These are phyloP conservation scores for Apophysomyces sp. DNA, from an alignment of 371 early-diverging fungal species.

Conservation along the genomic window DNA sequence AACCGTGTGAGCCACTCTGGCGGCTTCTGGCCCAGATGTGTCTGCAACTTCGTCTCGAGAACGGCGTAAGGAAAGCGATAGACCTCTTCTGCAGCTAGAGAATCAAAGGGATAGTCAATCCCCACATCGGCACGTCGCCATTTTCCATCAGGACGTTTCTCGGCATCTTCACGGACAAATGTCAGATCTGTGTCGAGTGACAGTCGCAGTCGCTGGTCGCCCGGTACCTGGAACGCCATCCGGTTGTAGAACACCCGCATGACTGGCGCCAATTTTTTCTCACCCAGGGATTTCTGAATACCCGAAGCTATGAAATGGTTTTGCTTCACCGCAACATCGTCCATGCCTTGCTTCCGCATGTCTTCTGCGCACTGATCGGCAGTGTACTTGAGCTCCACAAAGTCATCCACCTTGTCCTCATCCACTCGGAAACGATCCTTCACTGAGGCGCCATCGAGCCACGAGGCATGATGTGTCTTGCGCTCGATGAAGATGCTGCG, in stretches of 20 bases:
- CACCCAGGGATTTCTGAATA: conserved; percentile 76
- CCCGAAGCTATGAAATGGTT: conserved; percentile 77
- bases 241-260: conserved; percentile 97
- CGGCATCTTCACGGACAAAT: conserved; percentile 95
- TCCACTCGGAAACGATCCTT: conserved; percentile 94
- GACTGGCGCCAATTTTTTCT: conserved; percentile 82
- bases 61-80: conserved; percentile 47
- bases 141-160: conserved; percentile 65
- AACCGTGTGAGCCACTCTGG: conserved; percentile 96
- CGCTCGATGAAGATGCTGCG: conserved; percentile 92
- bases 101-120: conserved; percentile 85
- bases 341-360: conserved; percentile 68
- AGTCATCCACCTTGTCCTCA: conserved; percentile 87
- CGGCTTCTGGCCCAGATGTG: conserved; percentile 86
- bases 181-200: conserved; percentile 97
- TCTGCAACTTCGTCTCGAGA: conserved; percentile 88
- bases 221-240: conserved; percentile 98
- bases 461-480: conserved; percentile 96
- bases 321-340: conserved; percentile 72
- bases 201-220: conserved; percentile 93
- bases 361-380: conserved; percentile 75
- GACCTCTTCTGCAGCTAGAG: conserved; percentile 67
- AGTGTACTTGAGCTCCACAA: conserved; percentile 78
- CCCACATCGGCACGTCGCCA: conserved; percentile 94
- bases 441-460: conserved; percentile 96